Evolutionary conservation across 1,284 basidiomycete species (phyloP), one percentile per base, ranked within the genome.

Genomic region (Trametes pubescens): DNA sequence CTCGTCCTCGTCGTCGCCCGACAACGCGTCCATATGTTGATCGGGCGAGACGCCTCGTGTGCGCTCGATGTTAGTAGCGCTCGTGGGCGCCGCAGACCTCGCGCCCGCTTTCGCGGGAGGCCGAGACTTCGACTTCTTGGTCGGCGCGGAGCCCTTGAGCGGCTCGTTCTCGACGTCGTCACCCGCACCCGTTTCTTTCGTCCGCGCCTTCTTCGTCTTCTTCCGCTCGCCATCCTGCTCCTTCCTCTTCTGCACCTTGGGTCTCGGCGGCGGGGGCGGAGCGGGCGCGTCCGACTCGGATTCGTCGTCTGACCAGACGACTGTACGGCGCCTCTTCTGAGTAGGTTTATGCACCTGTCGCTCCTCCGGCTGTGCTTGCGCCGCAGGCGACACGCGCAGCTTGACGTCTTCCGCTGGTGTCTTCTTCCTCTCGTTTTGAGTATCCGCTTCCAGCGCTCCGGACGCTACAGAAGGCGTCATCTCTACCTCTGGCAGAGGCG

Each of bases 231-330:
- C 34, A 24, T 60, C 59, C 29, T 63, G 61, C 59, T 64, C 60
- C 57, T 63, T 65, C 34, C 48, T 46, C 13, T 47, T 38, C 43
- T n/a, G 24, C 35, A 40, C 43, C 63, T 43, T 26, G 0, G 26
- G 22, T 2, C 40, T n/a, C n/a, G n/a, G 21, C 29, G 3, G 40
- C 9, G 58, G 51, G 0, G 24, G 24, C 2, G 49, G 24, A 1
- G 18, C 40, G 14, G 46, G 47, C 2, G 35, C n/a, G 8, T 61
- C 60, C 22, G 56, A 62, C 13, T 61, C 63, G 9, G 57, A 46
- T 43, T 70, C 69, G 26, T 61, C 58, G 48, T 70, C 69, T 34
- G 69, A 70, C 51, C 66, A 51, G 9, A 68, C 57, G 8, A 66
- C 61, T 22, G 62, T 55, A 5, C 58, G 59, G 38, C 69, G 64